Evolutionary conservation across 2,329 filamentous ascomycete genomes (phyloP).

Genomic region (Penicillium sp.): DNA sequence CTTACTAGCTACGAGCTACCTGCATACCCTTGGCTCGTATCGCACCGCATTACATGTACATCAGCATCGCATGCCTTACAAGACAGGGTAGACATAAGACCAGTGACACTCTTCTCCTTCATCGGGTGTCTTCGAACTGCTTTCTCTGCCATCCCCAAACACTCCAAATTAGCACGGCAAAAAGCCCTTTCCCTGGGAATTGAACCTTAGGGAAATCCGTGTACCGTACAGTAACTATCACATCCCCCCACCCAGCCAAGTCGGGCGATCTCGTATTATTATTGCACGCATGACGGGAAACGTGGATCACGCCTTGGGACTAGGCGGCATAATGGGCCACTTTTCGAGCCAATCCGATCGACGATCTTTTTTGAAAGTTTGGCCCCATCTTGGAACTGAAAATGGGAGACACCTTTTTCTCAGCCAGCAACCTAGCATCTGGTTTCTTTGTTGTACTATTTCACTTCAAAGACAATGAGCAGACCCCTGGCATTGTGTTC

Average conservation of each 20-base stretch:
- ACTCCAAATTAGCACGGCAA: neutral
- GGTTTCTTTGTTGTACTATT: neutral
- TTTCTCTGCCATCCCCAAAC: neutral
- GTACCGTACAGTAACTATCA: neutral
- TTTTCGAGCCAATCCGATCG: conserved; percentile 15
- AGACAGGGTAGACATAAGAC: neutral
- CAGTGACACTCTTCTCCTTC: conserved; percentile 18
- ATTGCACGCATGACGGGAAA: conserved; percentile 24
- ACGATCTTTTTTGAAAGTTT: conserved; percentile 3
- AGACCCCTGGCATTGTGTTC: neutral
- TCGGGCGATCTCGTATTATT: conserved; percentile 19
- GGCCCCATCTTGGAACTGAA: conserved; percentile 2
- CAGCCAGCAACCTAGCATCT: neutral
- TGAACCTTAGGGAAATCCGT: neutral
- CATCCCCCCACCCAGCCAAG: conserved; percentile 2
- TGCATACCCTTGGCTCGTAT: neutral
- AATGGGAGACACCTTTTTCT: neutral
- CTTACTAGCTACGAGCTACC: neutral
- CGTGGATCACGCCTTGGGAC: conserved; percentile 21
- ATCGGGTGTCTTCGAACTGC: conserved; percentile 15
- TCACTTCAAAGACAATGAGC: neutral
- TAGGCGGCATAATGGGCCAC: conserved; percentile 13
- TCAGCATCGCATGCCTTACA: neutral
- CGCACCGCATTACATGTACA: conserved; percentile 9
- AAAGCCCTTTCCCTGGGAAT: neutral